Evolutionary conservation across 2,329 filamentous ascomycete species (phyloP), one percentile per base, ranked within the genome.

Genomic region (Fusarium sulawesiense): DNA sequence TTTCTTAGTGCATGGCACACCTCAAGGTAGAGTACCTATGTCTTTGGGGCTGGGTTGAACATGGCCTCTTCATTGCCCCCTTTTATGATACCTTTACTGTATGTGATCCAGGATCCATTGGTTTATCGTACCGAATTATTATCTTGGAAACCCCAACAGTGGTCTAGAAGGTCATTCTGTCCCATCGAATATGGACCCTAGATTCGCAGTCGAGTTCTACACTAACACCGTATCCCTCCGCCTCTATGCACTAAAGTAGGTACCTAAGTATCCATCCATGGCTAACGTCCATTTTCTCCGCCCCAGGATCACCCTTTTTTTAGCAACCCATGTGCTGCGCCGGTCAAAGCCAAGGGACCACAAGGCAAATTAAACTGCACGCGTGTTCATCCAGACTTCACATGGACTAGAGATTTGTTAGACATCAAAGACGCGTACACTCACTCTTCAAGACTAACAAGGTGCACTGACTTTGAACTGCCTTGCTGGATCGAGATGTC

Each of bases 251-350:
- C 49, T 51, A 51, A 27, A 37, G 44, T 32, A 53, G 10, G 44
- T 40, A 53, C 10, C 32, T 32, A 53, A 6, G 44, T 40, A 53
- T 18, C 32, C 32, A 37, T 18, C 16, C 32, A 37, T 34, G 56
- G 61, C 37, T 62, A 51, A 29, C 50, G 16, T 34, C 8, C 32
- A 51, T 51, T 41, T 70, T 62, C 64, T 64, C 56, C 58, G 60
- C 42, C 32, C 23, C 40, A n/a, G 56, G 54, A 25, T 56, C 32
- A 53, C 49, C 49, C 40, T 74, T 71, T 74, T 73, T 73, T 73
- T 67, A 73, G 67, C 57, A 74, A 71, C 64, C 60, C 51, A 57
- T 56, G 44, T 54, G 48, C 49, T 32, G 47, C 62, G 53, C 66
- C 63, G 64, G 54, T 48, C 42, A 56, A 42, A 45, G 21, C 20